phyloP scores from a whole-genome alignment of 2,329 filamentous ascomycete species.

The Thelonectria blattea region DNA sequence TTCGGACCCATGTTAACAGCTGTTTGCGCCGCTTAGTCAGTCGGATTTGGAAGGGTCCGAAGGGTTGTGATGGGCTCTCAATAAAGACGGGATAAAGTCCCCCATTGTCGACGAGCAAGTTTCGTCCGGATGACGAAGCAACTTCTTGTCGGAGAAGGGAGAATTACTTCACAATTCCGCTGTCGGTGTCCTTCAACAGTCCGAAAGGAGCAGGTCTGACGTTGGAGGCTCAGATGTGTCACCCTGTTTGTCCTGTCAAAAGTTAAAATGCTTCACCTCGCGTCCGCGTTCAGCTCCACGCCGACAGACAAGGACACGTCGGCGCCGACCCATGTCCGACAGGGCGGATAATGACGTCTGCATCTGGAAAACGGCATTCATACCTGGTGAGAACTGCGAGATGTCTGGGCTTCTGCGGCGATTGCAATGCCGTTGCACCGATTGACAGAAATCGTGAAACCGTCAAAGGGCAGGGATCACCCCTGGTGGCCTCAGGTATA shows the following conservation, averaged over 20 bases:
- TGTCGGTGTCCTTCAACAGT: background rate
- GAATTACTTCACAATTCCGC: background rate
- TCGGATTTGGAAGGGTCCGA: background rate
- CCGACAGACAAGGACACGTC: background rate
- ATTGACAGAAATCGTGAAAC: too few species aligned
- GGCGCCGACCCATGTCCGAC: slow-evolving; percentile 2
- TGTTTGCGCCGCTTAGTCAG: slow-evolving; percentile 11
- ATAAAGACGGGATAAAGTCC: background rate
- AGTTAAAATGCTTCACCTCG: background rate
- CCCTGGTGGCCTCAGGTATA: background rate
- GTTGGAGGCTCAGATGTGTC: background rate
- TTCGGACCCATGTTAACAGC: background rate
- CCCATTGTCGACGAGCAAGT: background rate
- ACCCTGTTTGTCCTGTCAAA: background rate
- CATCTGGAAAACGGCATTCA: background rate
- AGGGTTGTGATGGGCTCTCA: background rate
- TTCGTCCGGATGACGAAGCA: slow-evolving; percentile 5
- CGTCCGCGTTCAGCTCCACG: background rate
- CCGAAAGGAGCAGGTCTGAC: background rate
- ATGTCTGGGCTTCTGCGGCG: background rate
- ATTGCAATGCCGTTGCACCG: background rate
- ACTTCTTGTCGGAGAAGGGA: background rate
- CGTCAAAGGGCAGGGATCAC: background rate
- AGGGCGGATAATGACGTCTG: slow-evolving; percentile 6
- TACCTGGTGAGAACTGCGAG: too few species aligned